phyloP scores from a whole-genome alignment of 768 basidiomycete genomes.

The Lentinus tigrinus region DNA sequence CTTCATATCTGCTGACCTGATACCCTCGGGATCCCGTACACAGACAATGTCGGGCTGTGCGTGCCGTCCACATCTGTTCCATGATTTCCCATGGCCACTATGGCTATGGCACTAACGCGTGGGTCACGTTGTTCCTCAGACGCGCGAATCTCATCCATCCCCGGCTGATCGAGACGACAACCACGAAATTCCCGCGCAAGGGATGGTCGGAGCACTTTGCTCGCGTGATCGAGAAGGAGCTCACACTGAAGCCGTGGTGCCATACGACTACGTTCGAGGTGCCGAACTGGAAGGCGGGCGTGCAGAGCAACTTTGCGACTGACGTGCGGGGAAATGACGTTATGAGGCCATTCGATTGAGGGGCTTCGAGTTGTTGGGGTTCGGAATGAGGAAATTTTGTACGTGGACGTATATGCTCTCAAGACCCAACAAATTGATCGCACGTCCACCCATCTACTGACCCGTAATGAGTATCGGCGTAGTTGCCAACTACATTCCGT shows the following conservation, averaged over 20 bases:
- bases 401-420: too few species aligned
- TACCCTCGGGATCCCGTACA: slow-evolving; percentile 2
- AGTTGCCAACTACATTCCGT: too few species aligned
- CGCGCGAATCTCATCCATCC: slow-evolving; percentile 44
- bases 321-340: slow-evolving; percentile 44
- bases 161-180: slow-evolving; percentile 40
- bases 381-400: too few species aligned
- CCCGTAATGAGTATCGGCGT: too few species aligned
- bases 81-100: neutral
- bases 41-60: slow-evolving; percentile 47
- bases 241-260: slow-evolving; percentile 48
- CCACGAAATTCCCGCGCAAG: slow-evolving; percentile 40
- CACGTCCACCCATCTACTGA: too few species aligned
- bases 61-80: slow-evolving; percentile 8
- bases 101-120: neutral
- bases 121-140: slow-evolving; percentile 23
- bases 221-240: slow-evolving; percentile 43
- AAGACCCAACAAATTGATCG: too few species aligned
- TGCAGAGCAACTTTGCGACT: slow-evolving; percentile 46
- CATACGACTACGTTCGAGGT: slow-evolving; percentile 48
- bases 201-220: slow-evolving; percentile 48
- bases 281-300: slow-evolving; percentile 43
- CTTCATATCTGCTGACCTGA: neutral
- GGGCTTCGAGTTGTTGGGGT: neutral
- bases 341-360: slow-evolving; percentile 41